Evolutionary conservation across 306 rosid species (phyloP).

Genomic region (Sphenostylis stenocarpa): DNA sequence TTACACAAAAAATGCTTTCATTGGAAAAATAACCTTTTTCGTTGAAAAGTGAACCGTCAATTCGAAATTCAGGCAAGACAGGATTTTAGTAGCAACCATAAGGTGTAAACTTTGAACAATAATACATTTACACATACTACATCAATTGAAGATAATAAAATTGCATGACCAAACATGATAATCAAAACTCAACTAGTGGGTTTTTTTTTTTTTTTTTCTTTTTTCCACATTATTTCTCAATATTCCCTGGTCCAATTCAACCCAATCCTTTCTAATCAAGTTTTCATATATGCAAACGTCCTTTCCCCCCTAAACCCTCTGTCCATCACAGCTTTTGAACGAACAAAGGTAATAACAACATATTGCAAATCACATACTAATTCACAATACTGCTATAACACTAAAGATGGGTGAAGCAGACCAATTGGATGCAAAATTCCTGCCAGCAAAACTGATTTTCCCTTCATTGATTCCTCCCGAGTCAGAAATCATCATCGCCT

Average conservation of each 20-base stretch:
- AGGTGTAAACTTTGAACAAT: conserved; percentile 7
- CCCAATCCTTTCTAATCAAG: conserved; percentile 38
- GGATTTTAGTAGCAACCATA: conserved; percentile 3
- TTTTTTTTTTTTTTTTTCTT: too few relatives aligned
- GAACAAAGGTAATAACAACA: conserved; percentile 47
- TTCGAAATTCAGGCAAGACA: background rate
- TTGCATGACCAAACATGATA: conserved; percentile 39
- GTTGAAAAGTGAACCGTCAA: conserved; percentile 3
- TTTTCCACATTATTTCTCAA: too few relatives aligned
- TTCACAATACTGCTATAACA: conserved; percentile 59
- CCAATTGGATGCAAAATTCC: conserved; percentile 37
- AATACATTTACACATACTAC: conserved; percentile 27
- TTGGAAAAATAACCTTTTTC: background rate
- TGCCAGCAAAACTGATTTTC: conserved; percentile 35
- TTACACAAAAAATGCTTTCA: background rate
- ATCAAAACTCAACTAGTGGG: conserved; percentile 44
- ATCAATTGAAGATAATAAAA: conserved; percentile 21
- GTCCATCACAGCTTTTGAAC: conserved; percentile 42
- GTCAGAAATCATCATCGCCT: conserved; percentile 20
- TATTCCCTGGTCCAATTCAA: conserved; percentile 39
- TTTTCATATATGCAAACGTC: conserved; percentile 46
- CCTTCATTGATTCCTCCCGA: conserved; percentile 16
- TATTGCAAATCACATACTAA: conserved; percentile 48
- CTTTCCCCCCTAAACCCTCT: conserved; percentile 34
- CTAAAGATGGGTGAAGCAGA: conserved; percentile 41